Percentiles rank a stretch among this genome's conserved stretches.
Evolutionary conservation across 2,329 filamentous ascomycete species (phyloP).

Genomic region (Cephalotrichum gorgonifer): DNA sequence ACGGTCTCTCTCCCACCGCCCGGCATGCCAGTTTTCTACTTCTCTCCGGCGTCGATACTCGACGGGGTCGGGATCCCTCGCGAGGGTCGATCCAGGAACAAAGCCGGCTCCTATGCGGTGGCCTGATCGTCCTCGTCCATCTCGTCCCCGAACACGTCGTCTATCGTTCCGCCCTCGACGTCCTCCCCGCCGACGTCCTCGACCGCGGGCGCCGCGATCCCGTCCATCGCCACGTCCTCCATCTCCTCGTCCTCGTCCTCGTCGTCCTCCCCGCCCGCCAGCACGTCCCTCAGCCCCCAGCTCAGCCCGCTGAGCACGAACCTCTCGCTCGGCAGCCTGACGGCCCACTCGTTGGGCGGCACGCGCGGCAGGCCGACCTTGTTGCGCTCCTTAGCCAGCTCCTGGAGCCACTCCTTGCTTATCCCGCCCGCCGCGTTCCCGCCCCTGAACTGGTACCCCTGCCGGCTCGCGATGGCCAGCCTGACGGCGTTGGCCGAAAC

Average conservation of each 20-base stretch:
- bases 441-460: constrained; percentile 59
- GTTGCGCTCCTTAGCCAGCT: constrained; percentile 64
- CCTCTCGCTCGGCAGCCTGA: constrained; percentile 55
- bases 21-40: no score
- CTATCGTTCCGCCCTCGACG: constrained; percentile 38
- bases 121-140: constrained; percentile 42
- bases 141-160: constrained; percentile 44
- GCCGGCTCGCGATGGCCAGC: constrained; percentile 59
- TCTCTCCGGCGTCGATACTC: no score
- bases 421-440: constrained; percentile 41
- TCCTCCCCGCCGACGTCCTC: constrained; percentile 35
- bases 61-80: no score
- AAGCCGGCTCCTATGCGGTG: neutral
- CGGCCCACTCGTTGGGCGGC: constrained; percentile 55
- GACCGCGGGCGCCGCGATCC: constrained; percentile 27
- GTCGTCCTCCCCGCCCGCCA: constrained; percentile 37
- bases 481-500: constrained; percentile 58
- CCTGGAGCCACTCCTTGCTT: constrained; percentile 66
- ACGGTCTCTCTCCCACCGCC: neutral
- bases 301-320: constrained; percentile 57
- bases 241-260: constrained; percentile 28
- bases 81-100: neutral
- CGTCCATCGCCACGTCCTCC: constrained; percentile 35
- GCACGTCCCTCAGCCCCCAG: constrained; percentile 53
- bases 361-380: constrained; percentile 54